Conservation (phyloP, 1,139 yeast genomes). For the Kluyveromyces sp. region DNA sequence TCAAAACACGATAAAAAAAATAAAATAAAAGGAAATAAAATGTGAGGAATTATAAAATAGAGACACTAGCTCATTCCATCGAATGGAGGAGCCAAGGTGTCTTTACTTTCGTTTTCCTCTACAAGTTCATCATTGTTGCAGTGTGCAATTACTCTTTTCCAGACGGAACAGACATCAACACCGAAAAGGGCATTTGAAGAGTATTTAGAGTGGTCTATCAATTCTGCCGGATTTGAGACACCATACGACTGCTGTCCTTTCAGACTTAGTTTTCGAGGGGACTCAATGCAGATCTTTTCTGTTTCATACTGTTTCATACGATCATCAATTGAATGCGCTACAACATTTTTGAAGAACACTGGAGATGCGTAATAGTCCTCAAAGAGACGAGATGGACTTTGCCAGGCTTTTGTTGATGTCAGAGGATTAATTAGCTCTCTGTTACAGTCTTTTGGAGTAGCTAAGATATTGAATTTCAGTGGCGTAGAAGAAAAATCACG, state of each 20-base stretch:
- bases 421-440: slow-evolving; percentile 2
- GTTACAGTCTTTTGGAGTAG: slow-evolving; percentile 6
- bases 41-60: background rate
- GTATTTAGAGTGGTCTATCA: slow-evolving; percentile 17
- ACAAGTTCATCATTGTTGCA: slow-evolving; percentile 6
- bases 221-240: background rate
- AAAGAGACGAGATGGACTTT: slow-evolving; percentile 29
- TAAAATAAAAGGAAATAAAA: background rate
- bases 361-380: slow-evolving; percentile 31
- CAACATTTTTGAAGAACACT: slow-evolving; percentile 8
- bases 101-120: slow-evolving; percentile 1
- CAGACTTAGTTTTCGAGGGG: slow-evolving; percentile 5
- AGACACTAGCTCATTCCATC: background rate
- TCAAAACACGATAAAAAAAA: background rate
- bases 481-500: background rate
- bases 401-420: slow-evolving; percentile 24
- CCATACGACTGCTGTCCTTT: background rate
- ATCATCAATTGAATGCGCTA: slow-evolving; percentile 9
- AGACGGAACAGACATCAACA: slow-evolving; percentile 50
- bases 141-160: slow-evolving; percentile 42
- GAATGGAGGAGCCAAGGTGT: slow-evolving; percentile 4
- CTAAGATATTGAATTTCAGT: slow-evolving; percentile 2
- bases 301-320: slow-evolving; percentile 6
- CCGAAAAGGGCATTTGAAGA: slow-evolving; percentile 41
- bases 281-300: background rate